Conservation (phyloP, 176 grass and related monocot genomes). For the Carex littledalei region DNA sequence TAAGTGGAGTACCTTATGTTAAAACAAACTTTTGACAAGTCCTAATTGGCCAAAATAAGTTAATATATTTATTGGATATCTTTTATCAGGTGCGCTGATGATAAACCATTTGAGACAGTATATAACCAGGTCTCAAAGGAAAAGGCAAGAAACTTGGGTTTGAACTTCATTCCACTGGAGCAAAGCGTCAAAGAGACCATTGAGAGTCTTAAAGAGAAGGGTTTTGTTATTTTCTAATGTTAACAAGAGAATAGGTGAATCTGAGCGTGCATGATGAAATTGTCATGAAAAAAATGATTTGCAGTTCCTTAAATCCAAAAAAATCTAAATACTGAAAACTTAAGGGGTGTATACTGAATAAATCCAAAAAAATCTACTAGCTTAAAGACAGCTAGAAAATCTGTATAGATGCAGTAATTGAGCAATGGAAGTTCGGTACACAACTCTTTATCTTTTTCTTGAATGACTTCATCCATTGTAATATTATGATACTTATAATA, state of each 20-base stretch:
- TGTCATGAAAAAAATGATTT: background rate
- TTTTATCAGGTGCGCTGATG: slow-evolving; percentile 24
- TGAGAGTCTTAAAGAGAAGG: slow-evolving; percentile 59
- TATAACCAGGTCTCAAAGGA: slow-evolving; percentile 22
- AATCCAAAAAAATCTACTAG: too few species aligned
- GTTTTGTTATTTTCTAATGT: slow-evolving; percentile 36
- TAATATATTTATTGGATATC: background rate
- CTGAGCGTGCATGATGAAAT: background rate
- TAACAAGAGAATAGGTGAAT: background rate
- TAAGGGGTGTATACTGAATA: background rate
- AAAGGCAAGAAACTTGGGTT: slow-evolving; percentile 25
- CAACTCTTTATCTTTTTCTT: background rate
- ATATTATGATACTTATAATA: background rate
- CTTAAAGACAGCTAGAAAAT: too few species aligned
- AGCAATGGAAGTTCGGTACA: background rate
- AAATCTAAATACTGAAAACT: background rate
- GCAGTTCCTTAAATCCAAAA: background rate
- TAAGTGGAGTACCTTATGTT: background rate
- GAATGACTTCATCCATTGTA: background rate
- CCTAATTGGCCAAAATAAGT: background rate
- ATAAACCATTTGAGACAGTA: slow-evolving; percentile 12
- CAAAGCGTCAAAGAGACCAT: slow-evolving; percentile 43
- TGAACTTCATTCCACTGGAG: slow-evolving; percentile 35
- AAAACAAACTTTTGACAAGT: background rate
- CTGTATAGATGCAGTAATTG: too few species aligned